phyloP scores from a whole-genome alignment of 1,284 basidiomycete genomes.

The Omphalotus olearius region DNA sequence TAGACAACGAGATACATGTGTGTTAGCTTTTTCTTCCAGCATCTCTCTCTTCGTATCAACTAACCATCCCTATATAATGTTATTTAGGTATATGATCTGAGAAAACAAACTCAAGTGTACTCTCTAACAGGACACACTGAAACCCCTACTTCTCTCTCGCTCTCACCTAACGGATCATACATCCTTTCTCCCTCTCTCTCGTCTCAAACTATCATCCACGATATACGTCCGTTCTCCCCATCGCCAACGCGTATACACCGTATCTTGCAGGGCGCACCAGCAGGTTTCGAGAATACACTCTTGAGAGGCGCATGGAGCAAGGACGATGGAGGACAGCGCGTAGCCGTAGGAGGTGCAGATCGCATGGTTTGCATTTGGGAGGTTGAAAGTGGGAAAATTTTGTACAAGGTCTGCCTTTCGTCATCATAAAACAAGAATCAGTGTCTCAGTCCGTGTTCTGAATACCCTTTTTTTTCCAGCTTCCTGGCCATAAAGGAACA shows the following conservation, averaged over 20 bases:
- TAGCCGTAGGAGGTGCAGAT: conserved; percentile 78
- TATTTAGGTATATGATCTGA: conserved; percentile 78
- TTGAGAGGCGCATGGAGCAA: conserved; percentile 79
- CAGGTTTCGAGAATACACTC: conserved; percentile 86
- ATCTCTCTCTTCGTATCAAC: conserved; percentile 4
- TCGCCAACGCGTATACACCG: conserved; percentile 78
- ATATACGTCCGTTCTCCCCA: conserved; percentile 87
- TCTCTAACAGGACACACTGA: conserved; percentile 79
- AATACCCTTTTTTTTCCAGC: conserved; percentile 40
- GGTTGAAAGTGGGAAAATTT: conserved; percentile 77
- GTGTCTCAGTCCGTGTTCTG: conserved; percentile 7
- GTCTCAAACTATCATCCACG: conserved; percentile 83
- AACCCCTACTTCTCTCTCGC: conserved; percentile 83
- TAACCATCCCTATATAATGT: conserved; percentile 4
- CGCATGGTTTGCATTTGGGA: conserved; percentile 92
- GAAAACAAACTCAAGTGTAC: conserved; percentile 77
- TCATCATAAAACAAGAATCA: neutral
- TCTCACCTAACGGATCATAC: conserved; percentile 84
- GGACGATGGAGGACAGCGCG: conserved; percentile 68
- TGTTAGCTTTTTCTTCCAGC: conserved; percentile 24
- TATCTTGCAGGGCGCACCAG: conserved; percentile 77
- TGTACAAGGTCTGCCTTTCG: conserved; percentile 68
- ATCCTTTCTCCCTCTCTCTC: conserved; percentile 87
- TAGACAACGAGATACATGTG: conserved; percentile 94
- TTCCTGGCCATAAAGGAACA: conserved; percentile 92